These are phyloP conservation scores for Pseudopyricularia cyperi DNA, from an alignment of 2,329 filamentous ascomycete species.

Conservation along the genomic window DNA sequence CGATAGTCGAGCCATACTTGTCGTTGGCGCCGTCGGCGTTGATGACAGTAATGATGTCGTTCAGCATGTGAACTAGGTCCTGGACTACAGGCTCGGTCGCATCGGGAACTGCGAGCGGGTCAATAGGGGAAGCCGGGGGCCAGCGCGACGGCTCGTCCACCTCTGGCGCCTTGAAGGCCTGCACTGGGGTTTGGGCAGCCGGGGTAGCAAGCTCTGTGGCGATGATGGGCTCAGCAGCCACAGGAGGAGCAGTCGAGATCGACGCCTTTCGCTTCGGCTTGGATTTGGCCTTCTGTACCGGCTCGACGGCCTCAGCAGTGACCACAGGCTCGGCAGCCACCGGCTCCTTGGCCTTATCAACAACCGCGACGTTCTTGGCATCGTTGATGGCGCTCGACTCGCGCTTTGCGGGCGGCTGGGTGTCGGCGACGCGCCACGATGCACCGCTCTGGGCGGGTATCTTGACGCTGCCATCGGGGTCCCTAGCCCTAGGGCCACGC, in stretches of 20 bases:
- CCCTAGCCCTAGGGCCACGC: constrained; percentile 25
- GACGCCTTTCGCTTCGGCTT: constrained; percentile 15
- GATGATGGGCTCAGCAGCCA: constrained; percentile 8
- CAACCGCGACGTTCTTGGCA: constrained; percentile 13
- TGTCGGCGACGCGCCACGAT: constrained; percentile 62
- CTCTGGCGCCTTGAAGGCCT: constrained; percentile 39
- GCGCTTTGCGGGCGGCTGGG: constrained; percentile 34
- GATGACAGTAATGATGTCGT: constrained; percentile 87
- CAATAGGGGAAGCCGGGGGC: constrained; percentile 56
- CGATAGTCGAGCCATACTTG: constrained; percentile 66
- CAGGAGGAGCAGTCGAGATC: background rate
- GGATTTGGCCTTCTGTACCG: background rate
- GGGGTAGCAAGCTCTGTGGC: constrained; percentile 12
- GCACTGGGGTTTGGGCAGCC: constrained; percentile 5
- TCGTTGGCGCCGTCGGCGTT: constrained; percentile 71
- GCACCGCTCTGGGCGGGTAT: constrained; percentile 79
- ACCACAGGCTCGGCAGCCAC: constrained; percentile 7
- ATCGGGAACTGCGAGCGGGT: constrained; percentile 61
- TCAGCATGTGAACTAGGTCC: constrained; percentile 87
- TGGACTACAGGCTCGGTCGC: constrained; percentile 81
- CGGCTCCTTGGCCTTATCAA: constrained; percentile 14
- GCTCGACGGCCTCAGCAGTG: background rate
- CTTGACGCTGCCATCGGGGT: constrained; percentile 58
- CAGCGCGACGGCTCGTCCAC: constrained; percentile 53
- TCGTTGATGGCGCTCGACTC: constrained; percentile 45